Percentiles rank a stretch among this genome's conserved stretches.
phyloP scores from a whole-genome alignment of 2,329 filamentous ascomycete species.

The Fusarium foetens region DNA sequence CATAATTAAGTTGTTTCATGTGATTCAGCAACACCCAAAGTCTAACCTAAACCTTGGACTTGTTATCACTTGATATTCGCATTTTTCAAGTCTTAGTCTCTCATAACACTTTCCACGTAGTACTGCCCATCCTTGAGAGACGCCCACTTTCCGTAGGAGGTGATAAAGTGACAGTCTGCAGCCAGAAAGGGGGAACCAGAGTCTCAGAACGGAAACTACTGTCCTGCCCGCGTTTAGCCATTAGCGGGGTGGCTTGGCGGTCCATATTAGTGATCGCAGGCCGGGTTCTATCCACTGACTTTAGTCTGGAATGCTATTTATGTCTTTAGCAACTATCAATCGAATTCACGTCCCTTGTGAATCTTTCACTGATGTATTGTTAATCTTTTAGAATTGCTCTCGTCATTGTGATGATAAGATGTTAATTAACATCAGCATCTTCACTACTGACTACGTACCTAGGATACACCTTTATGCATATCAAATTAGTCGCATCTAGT shows the following conservation, averaged over 20 bases:
- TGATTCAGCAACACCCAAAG: neutral
- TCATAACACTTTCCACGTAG: neutral
- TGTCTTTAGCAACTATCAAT: neutral
- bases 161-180: neutral
- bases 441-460: neutral
- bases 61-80: neutral
- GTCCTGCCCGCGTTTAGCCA: constrained; percentile 17
- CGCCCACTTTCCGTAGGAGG: constrained; percentile 5
- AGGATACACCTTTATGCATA: neutral
- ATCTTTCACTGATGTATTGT: neutral
- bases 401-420: neutral
- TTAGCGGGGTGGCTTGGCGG: constrained; percentile 34
- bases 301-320: constrained; percentile 22
- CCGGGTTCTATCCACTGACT: neutral
- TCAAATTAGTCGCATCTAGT: constrained; percentile 13
- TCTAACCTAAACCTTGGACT: neutral
- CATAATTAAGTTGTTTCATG: constrained; percentile 8
- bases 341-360: neutral
- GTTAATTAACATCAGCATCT: neutral
- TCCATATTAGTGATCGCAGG: constrained; percentile 19
- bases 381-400: neutral
- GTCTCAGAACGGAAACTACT: constrained; percentile 36
- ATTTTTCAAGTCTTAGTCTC: neutral
- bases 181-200: constrained; percentile 29
- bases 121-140: neutral